A percentile compares a stretch with the other conserved stretches of the same genome.
Conservation (phyloP, 169 alveolate species). For the Plasmodium reichenowi region DNA sequence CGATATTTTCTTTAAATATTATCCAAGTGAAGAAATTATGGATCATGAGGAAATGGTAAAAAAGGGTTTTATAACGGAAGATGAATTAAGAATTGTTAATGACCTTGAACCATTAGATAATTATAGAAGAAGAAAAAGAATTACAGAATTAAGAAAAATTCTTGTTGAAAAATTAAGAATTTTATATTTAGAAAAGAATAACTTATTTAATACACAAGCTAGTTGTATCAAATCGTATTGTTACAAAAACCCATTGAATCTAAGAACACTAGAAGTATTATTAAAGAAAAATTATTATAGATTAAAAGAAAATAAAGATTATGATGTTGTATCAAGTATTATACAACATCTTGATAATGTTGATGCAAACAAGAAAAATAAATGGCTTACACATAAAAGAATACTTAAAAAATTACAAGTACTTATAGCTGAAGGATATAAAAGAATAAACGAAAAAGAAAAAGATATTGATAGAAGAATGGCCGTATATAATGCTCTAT, state of each 20-base stretch:
- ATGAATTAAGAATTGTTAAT: not conserved
- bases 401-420: conserved; percentile 72
- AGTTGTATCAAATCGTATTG: conserved; percentile 31
- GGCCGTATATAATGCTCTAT: conserved; percentile 15
- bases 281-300: conserved; percentile 1
- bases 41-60: not conserved
- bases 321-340: not conserved
- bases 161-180: conserved; percentile 23
- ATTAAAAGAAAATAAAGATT: conserved; percentile 23
- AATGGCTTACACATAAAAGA: conserved; percentile 71
- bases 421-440: conserved; percentile 48
- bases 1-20: conserved; percentile 31
- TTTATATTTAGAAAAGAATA: conserved; percentile 16
- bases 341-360: conserved; percentile 43
- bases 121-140: conserved; percentile 3
- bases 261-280: not conserved
- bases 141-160: conserved; percentile 18
- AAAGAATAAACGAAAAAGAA: conserved; percentile 18
- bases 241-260: conserved; percentile 14
- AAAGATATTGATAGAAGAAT: conserved; percentile 9
- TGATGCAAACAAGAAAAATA: conserved; percentile 68
- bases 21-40: not conserved
- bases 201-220: conserved; percentile 19
- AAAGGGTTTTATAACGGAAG: not conserved
- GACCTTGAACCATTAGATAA: conserved; percentile 34